Percentiles rank a stretch among this genome's conserved stretches.
These are phyloP conservation scores for Evernia prunastri DNA, from an alignment of 495 filamentous ascomycete genomes.

Conservation along the genomic window DNA sequence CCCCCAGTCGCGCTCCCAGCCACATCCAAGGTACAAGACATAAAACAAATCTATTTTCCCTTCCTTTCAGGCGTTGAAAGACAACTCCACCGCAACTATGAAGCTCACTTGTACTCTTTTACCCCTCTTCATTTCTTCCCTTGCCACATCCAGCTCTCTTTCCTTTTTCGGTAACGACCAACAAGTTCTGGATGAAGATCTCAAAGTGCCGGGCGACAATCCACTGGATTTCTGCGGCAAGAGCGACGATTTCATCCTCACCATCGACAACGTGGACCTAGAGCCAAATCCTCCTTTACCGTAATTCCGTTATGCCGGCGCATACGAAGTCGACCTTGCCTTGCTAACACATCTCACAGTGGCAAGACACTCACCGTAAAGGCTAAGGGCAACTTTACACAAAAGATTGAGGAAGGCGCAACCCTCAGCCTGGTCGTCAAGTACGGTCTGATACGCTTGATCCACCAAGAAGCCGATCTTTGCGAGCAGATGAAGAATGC, in stretches of 20 bases:
- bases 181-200: conserved; percentile 29
- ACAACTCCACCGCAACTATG: conserved; percentile 19
- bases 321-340: neutral
- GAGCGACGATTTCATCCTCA: conserved; percentile 55
- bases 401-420: conserved; percentile 67
- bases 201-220: conserved; percentile 63
- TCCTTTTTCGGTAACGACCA: conserved; percentile 28
- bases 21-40: neutral
- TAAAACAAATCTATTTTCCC: neutral
- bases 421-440: conserved; percentile 79
- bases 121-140: conserved; percentile 27
- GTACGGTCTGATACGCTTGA: conserved; percentile 84
- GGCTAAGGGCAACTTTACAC: conserved; percentile 62
- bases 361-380: conserved; percentile 72
- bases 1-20: neutral
- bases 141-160: conserved; percentile 25
- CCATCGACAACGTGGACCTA: conserved; percentile 73
- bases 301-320: conserved; percentile 50
- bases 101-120: conserved; percentile 25
- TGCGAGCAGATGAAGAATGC: conserved; percentile 80
- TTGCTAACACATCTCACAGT: conserved; percentile 40
- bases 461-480: conserved; percentile 70
- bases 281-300: conserved; percentile 77
- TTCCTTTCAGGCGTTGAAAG: neutral
- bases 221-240: conserved; percentile 67